phyloP scores from a whole-genome alignment of 306 rosid species.

The Cucumis sativus region DNA sequence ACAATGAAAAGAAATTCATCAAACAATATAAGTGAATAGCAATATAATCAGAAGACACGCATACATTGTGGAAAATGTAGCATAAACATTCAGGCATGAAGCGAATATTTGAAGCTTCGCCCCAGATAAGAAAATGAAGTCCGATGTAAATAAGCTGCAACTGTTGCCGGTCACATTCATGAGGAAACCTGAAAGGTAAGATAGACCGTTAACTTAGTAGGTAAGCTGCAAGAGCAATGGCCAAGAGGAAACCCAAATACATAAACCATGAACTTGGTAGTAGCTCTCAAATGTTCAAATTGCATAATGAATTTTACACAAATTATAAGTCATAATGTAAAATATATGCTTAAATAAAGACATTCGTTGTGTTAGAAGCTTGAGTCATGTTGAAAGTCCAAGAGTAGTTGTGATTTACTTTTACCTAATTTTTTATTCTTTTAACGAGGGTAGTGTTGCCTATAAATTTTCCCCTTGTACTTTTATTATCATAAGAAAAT shows the following conservation, averaged over 20 bases:
- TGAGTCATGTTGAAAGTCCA: too few relatives aligned
- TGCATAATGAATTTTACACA: neutral
- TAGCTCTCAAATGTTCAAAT: neutral
- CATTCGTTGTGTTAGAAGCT: neutral
- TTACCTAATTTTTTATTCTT: too few relatives aligned
- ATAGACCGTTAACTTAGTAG: slow-evolving; percentile 10
- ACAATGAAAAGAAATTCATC: slow-evolving; percentile 12
- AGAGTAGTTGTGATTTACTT: too few relatives aligned
- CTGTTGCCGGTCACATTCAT: slow-evolving; percentile 30
- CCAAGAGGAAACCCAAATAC: neutral
- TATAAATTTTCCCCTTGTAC: too few relatives aligned
- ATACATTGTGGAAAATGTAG: slow-evolving; percentile 87
- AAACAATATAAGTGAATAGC: slow-evolving; percentile 7
- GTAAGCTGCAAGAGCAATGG: slow-evolving; percentile 10
- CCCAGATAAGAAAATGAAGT: slow-evolving; percentile 97
- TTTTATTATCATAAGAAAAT: too few relatives aligned
- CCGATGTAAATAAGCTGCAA: slow-evolving; percentile 64
- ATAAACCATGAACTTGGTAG: neutral
- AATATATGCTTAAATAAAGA: neutral
- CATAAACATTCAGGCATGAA: slow-evolving; percentile 99
- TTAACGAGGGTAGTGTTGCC: too few relatives aligned
- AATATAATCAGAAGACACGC: slow-evolving; percentile 18
- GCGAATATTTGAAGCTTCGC: slow-evolving; percentile 96
- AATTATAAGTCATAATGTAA: neutral
- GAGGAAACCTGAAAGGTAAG: slow-evolving; percentile 35